These are phyloP conservation scores for Cladosporium colombiae DNA, from an alignment of 2,329 filamentous ascomycete genomes.

Conservation along the genomic window DNA sequence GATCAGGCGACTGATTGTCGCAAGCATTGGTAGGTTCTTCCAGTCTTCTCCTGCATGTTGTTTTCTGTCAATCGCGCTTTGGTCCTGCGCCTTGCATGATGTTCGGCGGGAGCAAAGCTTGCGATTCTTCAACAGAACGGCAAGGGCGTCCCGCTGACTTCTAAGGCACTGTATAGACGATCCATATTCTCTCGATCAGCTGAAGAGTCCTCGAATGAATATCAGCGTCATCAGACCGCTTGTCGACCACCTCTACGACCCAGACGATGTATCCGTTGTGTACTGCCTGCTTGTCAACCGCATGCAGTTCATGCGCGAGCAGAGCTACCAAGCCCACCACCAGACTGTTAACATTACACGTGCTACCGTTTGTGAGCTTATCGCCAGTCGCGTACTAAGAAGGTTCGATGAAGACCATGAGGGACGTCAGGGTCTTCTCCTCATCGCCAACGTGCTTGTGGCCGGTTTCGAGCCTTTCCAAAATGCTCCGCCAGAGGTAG, in stretches of 20 bases:
- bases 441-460: constrained; percentile 77
- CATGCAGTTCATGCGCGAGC: constrained; percentile 75
- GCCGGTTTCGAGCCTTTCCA: constrained; percentile 85
- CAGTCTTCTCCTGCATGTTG: not conserved
- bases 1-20: constrained; percentile 49
- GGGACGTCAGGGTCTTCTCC: constrained; percentile 68
- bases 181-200: constrained; percentile 70
- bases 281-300: constrained; percentile 84
- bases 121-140: constrained; percentile 22
- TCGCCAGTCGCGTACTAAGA: constrained; percentile 75
- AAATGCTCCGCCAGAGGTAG: constrained; percentile 70
- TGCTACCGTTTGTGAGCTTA: constrained; percentile 75
- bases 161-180: constrained; percentile 48
- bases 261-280: constrained; percentile 78
- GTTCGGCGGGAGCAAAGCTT: constrained; percentile 21
- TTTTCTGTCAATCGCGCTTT: constrained; percentile 1
- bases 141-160: constrained; percentile 12
- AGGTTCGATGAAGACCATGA: constrained; percentile 77
- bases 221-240: constrained; percentile 75
- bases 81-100: constrained; percentile 4
- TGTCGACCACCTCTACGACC: constrained; percentile 79
- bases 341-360: constrained; percentile 80
- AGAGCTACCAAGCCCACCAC: constrained; percentile 72
- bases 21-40: constrained; percentile 44
- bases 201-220: constrained; percentile 80